Conservation (phyloP, 495 filamentous ascomycete genomes). For the Penicillium herquei region DNA sequence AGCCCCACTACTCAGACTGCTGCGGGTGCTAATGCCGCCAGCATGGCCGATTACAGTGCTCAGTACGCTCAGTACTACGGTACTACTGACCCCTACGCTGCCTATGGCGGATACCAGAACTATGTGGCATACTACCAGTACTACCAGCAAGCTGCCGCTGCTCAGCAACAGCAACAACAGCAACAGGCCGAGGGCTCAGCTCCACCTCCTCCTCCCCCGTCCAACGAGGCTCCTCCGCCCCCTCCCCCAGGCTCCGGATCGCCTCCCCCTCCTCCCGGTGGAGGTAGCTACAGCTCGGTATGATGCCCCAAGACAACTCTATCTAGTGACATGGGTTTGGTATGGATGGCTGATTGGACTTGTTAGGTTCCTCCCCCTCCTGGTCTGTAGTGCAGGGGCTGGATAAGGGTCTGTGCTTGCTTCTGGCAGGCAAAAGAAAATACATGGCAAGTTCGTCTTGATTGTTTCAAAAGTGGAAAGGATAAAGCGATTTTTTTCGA, state of each 20-base stretch:
- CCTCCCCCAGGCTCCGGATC: conserved; percentile 60
- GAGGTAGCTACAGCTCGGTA: conserved; percentile 68
- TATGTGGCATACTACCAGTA: conserved; percentile 71
- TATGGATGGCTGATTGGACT: background rate
- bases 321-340: background rate
- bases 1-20: conserved; percentile 33
- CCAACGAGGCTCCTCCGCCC: conserved; percentile 65
- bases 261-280: conserved; percentile 61
- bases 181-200: conserved; percentile 44
- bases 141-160: conserved; percentile 62
- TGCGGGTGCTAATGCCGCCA: conserved; percentile 34
- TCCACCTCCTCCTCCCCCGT: conserved; percentile 60
- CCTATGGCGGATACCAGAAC: conserved; percentile 82
- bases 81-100: conserved; percentile 80
- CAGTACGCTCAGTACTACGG: conserved; percentile 84
- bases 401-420: background rate
- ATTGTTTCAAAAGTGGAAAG: conserved; percentile 5
- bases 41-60: conserved; percentile 62
- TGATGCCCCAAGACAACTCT: conserved; percentile 4
- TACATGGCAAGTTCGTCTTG: conserved; percentile 6
- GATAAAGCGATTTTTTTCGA: conserved; percentile 3
- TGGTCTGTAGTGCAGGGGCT: conserved; percentile 37
- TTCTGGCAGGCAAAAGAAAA: background rate
- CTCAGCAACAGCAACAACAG: conserved; percentile 45
- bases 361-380: conserved; percentile 52